Evolutionary conservation across 306 rosid species (phyloP).

Genomic region (Vicia villosa): DNA sequence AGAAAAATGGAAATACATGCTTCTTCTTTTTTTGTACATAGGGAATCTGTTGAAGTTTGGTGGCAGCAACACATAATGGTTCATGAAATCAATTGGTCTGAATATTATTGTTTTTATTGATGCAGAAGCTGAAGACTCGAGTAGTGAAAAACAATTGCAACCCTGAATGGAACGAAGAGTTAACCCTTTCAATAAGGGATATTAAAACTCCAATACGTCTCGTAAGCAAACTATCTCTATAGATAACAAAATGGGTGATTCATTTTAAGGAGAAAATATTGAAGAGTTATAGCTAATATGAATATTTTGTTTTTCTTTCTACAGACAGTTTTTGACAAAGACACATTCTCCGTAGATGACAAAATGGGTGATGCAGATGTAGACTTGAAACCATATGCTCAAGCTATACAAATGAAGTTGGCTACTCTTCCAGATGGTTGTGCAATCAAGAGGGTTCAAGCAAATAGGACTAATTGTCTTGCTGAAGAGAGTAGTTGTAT

Average conservation of each 20-base stretch:
- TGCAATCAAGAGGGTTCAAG: conserved; percentile 60
- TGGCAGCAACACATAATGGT: too few species aligned
- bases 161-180: conserved; percentile 85
- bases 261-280: not conserved
- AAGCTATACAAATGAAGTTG: conserved; percentile 53
- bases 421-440: conserved; percentile 63
- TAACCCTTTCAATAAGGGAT: conserved; percentile 64
- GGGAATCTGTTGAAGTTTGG: too few species aligned
- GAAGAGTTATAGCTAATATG: not conserved
- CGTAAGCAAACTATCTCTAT: conserved; percentile 38
- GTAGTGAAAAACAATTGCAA: conserved; percentile 59
- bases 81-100: not conserved
- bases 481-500: conserved; percentile 70
- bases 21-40: too few species aligned
- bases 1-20: too few species aligned
- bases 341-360: conserved; percentile 69
- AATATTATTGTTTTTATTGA: conserved; percentile 3
- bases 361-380: conserved; percentile 82
- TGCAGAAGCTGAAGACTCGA: conserved; percentile 67
- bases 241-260: not conserved
- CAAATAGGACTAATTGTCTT: conserved; percentile 56
- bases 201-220: conserved; percentile 53
- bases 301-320: not conserved
- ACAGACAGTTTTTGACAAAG: conserved; percentile 75
- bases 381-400: conserved; percentile 67